Conservation (phyloP, 306 rosid genomes). For the Cucurbita maxima region DNA sequence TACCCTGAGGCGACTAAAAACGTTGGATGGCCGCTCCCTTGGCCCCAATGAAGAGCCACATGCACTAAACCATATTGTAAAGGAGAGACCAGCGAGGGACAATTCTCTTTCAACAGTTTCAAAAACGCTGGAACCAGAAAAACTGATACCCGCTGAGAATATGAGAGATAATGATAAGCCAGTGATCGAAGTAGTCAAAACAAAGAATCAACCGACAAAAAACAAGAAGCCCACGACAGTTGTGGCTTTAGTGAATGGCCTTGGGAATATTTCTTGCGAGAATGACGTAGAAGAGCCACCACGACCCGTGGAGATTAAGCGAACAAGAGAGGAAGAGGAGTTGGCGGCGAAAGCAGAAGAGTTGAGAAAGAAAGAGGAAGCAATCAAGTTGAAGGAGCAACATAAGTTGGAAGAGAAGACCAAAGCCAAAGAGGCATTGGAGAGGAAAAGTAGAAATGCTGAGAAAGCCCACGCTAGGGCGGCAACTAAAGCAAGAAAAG, state of each 20-base stretch:
- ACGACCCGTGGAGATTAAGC: conserved; percentile 23
- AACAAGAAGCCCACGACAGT: conserved; percentile 26
- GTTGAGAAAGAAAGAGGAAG: conserved; percentile 56
- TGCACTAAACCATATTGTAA: conserved; percentile 19
- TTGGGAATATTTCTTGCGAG: conserved; percentile 19
- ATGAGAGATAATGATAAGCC: conserved; percentile 24
- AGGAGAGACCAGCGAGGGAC: conserved; percentile 26
- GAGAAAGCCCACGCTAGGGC: conserved; percentile 74
- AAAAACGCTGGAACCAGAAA: conserved; percentile 26
- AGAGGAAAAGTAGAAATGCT: conserved; percentile 50
- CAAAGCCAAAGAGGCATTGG: conserved; percentile 68
- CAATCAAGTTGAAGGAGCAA: conserved; percentile 46
- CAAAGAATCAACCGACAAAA: conserved; percentile 21
- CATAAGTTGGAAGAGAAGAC: conserved; percentile 60
- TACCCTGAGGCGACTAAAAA: conserved; percentile 64
- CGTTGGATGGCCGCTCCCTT: conserved; percentile 63
- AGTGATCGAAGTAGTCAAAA: conserved; percentile 17
- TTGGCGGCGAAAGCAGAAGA: conserved; percentile 46
- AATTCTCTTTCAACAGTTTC: conserved; percentile 18
- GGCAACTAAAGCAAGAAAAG: conserved; percentile 54
- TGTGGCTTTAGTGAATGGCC: conserved; percentile 18
- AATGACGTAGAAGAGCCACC: conserved; percentile 29
- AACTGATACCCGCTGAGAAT: conserved; percentile 19
- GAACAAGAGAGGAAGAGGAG: conserved; percentile 61
- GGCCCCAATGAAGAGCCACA: conserved; percentile 83